Evolutionary conservation across 257 asterid species (phyloP).

Genomic region (Solanum pinnatisectum): DNA sequence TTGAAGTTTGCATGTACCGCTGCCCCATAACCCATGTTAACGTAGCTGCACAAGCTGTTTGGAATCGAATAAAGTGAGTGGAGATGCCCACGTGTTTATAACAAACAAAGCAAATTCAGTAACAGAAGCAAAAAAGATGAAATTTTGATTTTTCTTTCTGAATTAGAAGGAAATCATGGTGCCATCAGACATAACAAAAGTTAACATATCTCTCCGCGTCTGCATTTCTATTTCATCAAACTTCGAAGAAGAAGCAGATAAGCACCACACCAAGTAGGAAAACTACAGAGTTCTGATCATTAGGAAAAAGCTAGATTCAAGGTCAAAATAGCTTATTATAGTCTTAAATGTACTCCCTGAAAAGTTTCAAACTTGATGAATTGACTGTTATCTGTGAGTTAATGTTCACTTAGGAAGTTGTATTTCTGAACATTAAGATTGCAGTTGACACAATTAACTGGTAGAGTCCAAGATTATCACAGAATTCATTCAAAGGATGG

Average conservation of each 20-base stretch:
- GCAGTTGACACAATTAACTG: not conserved
- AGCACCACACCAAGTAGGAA: not conserved
- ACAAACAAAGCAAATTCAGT: not conserved
- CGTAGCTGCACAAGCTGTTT: constrained; percentile 58
- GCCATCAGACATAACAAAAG: not conserved
- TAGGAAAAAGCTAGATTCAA: not conserved
- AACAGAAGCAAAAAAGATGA: not conserved
- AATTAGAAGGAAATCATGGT: not conserved
- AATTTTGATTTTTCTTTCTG: not conserved
- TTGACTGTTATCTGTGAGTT: not conserved
- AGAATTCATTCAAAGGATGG: not conserved
- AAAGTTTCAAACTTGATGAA: not conserved
- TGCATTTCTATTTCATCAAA: not conserved
- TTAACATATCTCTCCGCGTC: not conserved
- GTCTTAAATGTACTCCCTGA: not conserved
- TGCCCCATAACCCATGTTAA: constrained; percentile 80
- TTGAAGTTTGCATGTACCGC: constrained; percentile 67
- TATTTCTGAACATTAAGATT: not conserved
- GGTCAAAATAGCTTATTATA: not conserved
- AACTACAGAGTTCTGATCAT: not conserved
- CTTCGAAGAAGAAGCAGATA: not conserved
- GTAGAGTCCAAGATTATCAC: not conserved
- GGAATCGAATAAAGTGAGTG: not conserved
- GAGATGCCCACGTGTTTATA: not conserved
- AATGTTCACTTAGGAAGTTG: not conserved